Evolutionary conservation across 192 early-diverging fungal genomes (phyloP), one percentile per base, ranked within the genome.

Genomic region (Backusella sp.): DNA sequence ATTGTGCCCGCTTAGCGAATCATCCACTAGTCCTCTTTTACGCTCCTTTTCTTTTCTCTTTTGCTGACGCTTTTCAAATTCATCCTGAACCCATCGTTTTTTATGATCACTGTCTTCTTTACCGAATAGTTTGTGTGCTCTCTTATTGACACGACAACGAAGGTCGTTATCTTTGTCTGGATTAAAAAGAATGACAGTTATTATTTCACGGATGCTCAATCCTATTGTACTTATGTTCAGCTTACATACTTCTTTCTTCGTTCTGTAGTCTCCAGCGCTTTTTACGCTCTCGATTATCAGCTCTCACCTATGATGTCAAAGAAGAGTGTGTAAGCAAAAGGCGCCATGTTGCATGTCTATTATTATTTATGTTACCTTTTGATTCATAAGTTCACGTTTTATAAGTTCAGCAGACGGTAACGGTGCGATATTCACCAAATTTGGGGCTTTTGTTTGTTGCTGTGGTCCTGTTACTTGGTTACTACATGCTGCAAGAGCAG

Each of bases 101-200:
- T 92, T 92, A 62, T 80, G 85, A 28, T 82, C 85, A 41, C 82
- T 85, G 19, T 85, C 66, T 5, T 73, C 74, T 28, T 81, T 80
- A 52, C 87, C 91, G 78, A 89, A 89, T 12, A 92, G 56, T 76
- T 90, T 87, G 77, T 84, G 88, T 2, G 91, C 91, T 0, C 91
- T 83, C 80, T 90, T 92, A 76, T 90, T 92, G 68, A 92, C 91
- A 23, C 91, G 85, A 76, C 91, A 92, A 3, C 91, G 83, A 7
- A 92, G 76, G 76, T 92, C 91, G 78, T 92, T 92, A 78, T 92
- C 91, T 78, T 92, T 92, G 76, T 92, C 85, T 86, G 9, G n/a
- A 39, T 15, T 26, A 17, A 34, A 32, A 32, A 32, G 32, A 32
- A 32, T 32, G 17, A 26, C 23, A 28, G 12, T 73, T 15, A 42